Evolutionary conservation across 1,284 basidiomycete species (phyloP).

Genomic region (Cryptococcus sp.): DNA sequence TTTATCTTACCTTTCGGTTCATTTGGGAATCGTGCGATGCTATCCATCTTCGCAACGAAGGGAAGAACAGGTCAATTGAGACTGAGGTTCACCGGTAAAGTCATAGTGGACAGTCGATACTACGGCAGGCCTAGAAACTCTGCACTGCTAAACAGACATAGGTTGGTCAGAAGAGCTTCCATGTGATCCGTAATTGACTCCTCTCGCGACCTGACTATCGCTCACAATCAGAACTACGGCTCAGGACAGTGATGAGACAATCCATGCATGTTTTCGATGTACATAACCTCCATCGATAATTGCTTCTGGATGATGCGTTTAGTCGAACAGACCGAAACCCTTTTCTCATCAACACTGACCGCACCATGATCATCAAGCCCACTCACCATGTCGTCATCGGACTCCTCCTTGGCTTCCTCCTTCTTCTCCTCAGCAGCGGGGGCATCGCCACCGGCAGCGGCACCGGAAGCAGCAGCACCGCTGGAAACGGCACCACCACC

Average conservation of each 20-base stretch:
- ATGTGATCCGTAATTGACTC: too few species aligned
- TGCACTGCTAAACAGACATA: too few species aligned
- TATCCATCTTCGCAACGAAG: too few species aligned
- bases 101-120: too few species aligned
- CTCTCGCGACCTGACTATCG: too few species aligned
- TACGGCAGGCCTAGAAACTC: too few species aligned
- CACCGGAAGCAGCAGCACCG: constrained; percentile 57
- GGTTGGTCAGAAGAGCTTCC: too few species aligned
- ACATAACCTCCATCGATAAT: background rate
- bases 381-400: constrained; percentile 48
- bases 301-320: constrained; percentile 40
- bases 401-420: constrained; percentile 55
- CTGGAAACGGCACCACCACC: constrained; percentile 42
- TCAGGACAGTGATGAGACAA: background rate
- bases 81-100: too few species aligned
- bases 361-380: constrained; percentile 21
- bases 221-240: too few species aligned
- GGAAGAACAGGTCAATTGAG: too few species aligned
- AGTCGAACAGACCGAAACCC: constrained; percentile 91
- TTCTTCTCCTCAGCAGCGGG: constrained; percentile 63
- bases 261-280: constrained; percentile 1
- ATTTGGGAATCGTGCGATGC: too few species aligned
- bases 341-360: constrained; percentile 1
- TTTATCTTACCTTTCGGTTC: too few species aligned
- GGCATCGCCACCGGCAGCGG: constrained; percentile 61